Evolutionary conservation across 306 rosid genomes (phyloP).

Genomic region (Quercus wislizeni): DNA sequence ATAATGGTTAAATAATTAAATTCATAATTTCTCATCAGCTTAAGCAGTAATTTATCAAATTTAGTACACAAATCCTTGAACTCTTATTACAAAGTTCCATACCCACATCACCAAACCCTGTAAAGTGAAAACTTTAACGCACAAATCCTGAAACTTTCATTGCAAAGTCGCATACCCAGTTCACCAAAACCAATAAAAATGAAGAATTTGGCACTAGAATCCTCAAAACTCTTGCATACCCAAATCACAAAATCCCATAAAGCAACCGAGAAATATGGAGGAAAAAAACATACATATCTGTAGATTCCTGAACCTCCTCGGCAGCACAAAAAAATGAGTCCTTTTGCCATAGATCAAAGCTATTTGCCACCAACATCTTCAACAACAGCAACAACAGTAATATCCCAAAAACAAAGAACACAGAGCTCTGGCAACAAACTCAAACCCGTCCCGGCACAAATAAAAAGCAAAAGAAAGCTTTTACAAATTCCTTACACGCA

Average conservation of each 20-base stretch:
- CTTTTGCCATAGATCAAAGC: conserved; percentile 92
- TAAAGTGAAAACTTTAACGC: neutral
- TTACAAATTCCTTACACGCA: neutral
- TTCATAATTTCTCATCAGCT: too few species aligned
- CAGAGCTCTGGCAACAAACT: neutral
- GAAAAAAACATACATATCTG: conserved; percentile 68
- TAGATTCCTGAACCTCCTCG: conserved; percentile 98
- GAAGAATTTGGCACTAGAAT: conserved; percentile 11
- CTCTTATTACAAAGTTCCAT: neutral
- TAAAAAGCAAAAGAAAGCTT: conserved; percentile 11
- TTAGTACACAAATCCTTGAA: neutral
- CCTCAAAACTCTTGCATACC: conserved; percentile 10
- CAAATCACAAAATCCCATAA: conserved; percentile 14
- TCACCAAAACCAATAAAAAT: neutral
- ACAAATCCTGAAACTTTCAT: neutral
- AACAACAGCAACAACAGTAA: neutral
- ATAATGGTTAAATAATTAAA: too few species aligned
- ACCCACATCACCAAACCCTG: conserved; percentile 11
- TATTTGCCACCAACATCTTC: conserved; percentile 84
- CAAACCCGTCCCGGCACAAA: conserved; percentile 9
- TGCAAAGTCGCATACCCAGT: neutral
- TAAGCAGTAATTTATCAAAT: too few species aligned
- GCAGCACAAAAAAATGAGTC: conserved; percentile 94
- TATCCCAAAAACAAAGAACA: neutral
- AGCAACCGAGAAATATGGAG: neutral